These are phyloP conservation scores for Helenozyma rhizophorensis DNA, from an alignment of 805 yeast genomes.

Conservation along the genomic window DNA sequence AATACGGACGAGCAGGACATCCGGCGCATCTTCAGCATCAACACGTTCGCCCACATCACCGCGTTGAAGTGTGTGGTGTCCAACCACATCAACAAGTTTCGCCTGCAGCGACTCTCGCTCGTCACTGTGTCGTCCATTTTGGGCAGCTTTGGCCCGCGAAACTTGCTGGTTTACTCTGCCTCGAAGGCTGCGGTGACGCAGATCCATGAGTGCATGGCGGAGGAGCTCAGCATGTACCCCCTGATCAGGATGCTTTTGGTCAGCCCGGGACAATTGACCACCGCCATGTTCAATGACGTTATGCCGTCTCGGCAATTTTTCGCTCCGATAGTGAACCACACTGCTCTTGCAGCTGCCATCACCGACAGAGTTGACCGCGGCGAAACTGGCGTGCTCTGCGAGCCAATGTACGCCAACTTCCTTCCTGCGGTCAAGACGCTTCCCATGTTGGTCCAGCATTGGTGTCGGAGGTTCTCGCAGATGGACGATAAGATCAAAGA, in stretches of 20 bases:
- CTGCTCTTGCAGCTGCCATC: conserved; percentile 32
- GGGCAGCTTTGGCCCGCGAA: conserved; percentile 46
- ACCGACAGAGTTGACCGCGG: conserved; percentile 32
- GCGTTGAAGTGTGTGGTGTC: conserved; percentile 18
- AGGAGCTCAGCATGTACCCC: conserved; percentile 28
- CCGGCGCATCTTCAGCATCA: conserved; percentile 23
- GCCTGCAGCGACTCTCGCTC: conserved; percentile 23
- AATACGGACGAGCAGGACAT: conserved; percentile 20
- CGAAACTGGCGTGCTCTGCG: conserved; percentile 37
- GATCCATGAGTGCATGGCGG: conserved; percentile 41
- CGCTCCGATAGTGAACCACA: conserved; percentile 45
- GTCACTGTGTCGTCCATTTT: conserved; percentile 45
- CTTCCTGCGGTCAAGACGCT: conserved; percentile 39
- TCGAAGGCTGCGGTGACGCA: conserved; percentile 44
- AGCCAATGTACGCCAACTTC: conserved; percentile 45
- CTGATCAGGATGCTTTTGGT: conserved; percentile 34
- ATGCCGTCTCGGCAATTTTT: conserved; percentile 36
- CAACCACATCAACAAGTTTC: conserved; percentile 14
- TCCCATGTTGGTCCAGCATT: conserved; percentile 37
- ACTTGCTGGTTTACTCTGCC: conserved; percentile 45
- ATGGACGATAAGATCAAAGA: conserved; percentile 34
- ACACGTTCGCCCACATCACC: conserved; percentile 29
- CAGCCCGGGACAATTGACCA: conserved; percentile 48
- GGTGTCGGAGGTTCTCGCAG: conserved; percentile 30
- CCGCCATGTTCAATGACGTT: conserved; percentile 47